These are phyloP conservation scores for Leishmania gerbilli DNA, from an alignment of 208 protist genomes.

Conservation along the genomic window DNA sequence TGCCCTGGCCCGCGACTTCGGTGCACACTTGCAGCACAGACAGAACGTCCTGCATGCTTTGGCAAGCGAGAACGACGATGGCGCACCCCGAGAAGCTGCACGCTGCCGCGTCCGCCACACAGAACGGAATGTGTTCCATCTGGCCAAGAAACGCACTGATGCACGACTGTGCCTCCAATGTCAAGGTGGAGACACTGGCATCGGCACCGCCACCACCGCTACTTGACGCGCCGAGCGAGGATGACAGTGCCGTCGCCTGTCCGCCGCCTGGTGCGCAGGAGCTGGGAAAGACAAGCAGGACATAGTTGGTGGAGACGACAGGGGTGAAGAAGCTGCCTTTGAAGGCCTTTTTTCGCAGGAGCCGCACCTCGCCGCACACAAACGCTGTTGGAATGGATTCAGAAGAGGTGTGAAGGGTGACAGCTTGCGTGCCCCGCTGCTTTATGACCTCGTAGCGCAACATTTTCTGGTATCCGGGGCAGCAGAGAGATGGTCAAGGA, in stretches of 20 bases:
- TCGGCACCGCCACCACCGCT: not conserved
- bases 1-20: slow-evolving; percentile 33
- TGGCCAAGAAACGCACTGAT: slow-evolving; percentile 29
- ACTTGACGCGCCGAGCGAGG: not conserved
- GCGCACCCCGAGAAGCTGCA: slow-evolving; percentile 58
- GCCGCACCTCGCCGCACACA: slow-evolving; percentile 44
- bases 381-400: slow-evolving; percentile 5
- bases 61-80: slow-evolving; percentile 49
- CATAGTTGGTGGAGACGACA: slow-evolving; percentile 65
- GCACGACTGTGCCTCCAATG: slow-evolving; percentile 40
- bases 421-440: slow-evolving; percentile 16
- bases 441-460: slow-evolving; percentile 24
- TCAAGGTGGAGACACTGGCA: not conserved
- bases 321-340: slow-evolving; percentile 81
- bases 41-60: slow-evolving; percentile 50
- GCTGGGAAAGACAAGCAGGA: slow-evolving; percentile 70
- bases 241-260: not conserved
- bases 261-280: slow-evolving; percentile 13
- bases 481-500: not conserved
- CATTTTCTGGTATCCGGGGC: slow-evolving; percentile 1
- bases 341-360: slow-evolving; percentile 60
- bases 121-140: slow-evolving; percentile 25
- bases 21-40: slow-evolving; percentile 44
- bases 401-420: slow-evolving; percentile 18
- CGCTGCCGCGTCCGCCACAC: slow-evolving; percentile 47